Evolutionary conservation across 192 early-diverging fungal species (phyloP).

Genomic region (Oehlia diaphana): DNA sequence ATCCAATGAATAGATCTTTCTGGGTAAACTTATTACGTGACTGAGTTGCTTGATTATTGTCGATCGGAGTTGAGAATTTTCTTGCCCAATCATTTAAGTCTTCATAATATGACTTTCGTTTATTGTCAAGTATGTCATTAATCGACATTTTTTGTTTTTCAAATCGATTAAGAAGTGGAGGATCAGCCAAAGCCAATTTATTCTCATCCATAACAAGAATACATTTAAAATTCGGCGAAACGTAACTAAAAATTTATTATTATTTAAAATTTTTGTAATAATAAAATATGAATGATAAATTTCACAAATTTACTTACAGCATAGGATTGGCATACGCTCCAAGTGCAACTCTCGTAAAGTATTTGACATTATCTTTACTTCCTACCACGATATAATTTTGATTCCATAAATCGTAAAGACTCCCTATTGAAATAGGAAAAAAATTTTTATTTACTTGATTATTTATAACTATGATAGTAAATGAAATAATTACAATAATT

Average conservation of each 20-base stretch:
- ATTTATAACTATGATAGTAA: background rate
- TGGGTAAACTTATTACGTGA: background rate
- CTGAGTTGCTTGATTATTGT: background rate
- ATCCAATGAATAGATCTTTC: slow-evolving; percentile 31
- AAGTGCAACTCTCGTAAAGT: slow-evolving; percentile 21
- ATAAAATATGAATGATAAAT: background rate
- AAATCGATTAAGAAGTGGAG: slow-evolving; percentile 21
- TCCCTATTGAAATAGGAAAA: background rate
- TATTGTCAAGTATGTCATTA: slow-evolving; percentile 5
- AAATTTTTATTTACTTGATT: background rate
- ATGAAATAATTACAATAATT: background rate
- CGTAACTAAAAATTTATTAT: background rate
- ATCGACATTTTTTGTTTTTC: slow-evolving; percentile 23
- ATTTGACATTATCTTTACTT: background rate
- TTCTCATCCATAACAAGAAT: slow-evolving; percentile 29
- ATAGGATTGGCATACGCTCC: slow-evolving; percentile 28
- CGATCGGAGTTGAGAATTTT: slow-evolving; percentile 1
- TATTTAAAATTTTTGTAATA: no score
- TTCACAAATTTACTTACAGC: slow-evolving; percentile 12
- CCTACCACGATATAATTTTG: slow-evolving; percentile 27
- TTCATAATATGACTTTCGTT: background rate
- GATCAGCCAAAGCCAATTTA: slow-evolving; percentile 7
- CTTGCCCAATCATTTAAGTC: slow-evolving; percentile 14
- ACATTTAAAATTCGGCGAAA: slow-evolving; percentile 21
- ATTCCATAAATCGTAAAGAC: slow-evolving; percentile 29